These are phyloP conservation scores for Bolboschoenoplectus hybrid DNA, from an alignment of 202 grass and related monocot species.

Conservation along the genomic window DNA sequence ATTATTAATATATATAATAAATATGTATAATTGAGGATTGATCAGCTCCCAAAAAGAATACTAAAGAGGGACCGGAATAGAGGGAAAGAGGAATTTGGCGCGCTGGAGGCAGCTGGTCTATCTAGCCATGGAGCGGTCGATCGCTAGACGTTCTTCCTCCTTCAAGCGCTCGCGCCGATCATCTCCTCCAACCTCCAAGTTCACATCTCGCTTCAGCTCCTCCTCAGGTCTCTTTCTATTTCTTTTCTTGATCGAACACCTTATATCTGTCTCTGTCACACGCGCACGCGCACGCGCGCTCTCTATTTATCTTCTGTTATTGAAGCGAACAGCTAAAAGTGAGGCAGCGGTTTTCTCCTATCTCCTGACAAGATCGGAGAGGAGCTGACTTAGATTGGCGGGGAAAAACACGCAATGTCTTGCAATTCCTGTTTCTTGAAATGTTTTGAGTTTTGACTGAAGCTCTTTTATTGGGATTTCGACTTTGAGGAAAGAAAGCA, in stretches of 20 bases:
- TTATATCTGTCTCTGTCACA: background rate
- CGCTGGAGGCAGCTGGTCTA: background rate
- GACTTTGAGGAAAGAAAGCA: background rate
- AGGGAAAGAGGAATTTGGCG: background rate
- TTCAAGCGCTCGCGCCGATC: conserved; percentile 31
- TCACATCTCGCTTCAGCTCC: conserved; percentile 5
- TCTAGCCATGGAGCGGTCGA: conserved; percentile 28
- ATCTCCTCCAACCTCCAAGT: conserved; percentile 27
- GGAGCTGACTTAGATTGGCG: background rate
- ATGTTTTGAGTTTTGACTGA: background rate
- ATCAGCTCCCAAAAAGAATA: too few species aligned
- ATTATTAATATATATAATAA: too few species aligned
- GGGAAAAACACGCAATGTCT: background rate
- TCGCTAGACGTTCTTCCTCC: conserved; percentile 11
- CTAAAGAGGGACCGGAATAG: too few species aligned
- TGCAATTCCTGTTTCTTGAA: background rate
- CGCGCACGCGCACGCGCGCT: background rate
- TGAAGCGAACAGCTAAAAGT: background rate
- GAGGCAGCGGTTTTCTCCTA: background rate
- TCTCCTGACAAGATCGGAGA: background rate
- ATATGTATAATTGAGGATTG: too few species aligned
- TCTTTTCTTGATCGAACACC: background rate
- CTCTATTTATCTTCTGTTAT: background rate
- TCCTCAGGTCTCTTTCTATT: conserved; percentile 23
- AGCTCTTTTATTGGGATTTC: background rate